A percentile compares a stretch with the other conserved stretches of the same genome.
These are phyloP conservation scores for Botrytis sinoallii DNA, from an alignment of 2,329 filamentous ascomycete genomes.

Conservation along the genomic window DNA sequence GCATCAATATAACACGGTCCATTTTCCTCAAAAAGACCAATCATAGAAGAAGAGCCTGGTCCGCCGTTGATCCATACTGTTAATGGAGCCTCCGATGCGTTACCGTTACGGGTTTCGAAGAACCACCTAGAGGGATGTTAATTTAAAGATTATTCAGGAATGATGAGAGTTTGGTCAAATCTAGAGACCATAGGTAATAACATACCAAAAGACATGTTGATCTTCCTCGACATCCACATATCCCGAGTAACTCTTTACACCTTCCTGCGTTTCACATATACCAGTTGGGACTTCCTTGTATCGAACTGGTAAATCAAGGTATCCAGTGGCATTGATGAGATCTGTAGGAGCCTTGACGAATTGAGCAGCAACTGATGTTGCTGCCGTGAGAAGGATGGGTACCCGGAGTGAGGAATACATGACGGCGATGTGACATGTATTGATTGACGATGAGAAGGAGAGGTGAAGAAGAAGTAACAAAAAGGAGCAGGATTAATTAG, in stretches of 20 bases:
- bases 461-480: background rate
- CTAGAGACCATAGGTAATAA: background rate
- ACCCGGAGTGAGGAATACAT: slow-evolving; percentile 12
- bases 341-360: slow-evolving; percentile 41
- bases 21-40: slow-evolving; percentile 59
- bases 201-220: slow-evolving; percentile 42
- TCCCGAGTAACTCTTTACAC: slow-evolving; percentile 44
- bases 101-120: slow-evolving; percentile 45
- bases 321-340: slow-evolving; percentile 39
- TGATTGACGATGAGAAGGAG: background rate
- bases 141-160: background rate
- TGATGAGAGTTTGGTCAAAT: background rate
- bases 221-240: slow-evolving; percentile 43
- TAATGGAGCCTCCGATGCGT: slow-evolving; percentile 47
- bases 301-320: slow-evolving; percentile 43
- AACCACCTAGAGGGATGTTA: slow-evolving; percentile 39
- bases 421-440: background rate
- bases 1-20: slow-evolving; percentile 47
- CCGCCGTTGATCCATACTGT: slow-evolving; percentile 67
- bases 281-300: slow-evolving; percentile 49
- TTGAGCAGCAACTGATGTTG: slow-evolving; percentile 30
- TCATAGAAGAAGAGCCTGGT: slow-evolving; percentile 60
- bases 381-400: background rate
- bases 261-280: slow-evolving; percentile 45
- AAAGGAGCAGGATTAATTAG: background rate